Evolutionary conservation across 306 rosid genomes (phyloP).

Genomic region (Boehmeria nivea): DNA sequence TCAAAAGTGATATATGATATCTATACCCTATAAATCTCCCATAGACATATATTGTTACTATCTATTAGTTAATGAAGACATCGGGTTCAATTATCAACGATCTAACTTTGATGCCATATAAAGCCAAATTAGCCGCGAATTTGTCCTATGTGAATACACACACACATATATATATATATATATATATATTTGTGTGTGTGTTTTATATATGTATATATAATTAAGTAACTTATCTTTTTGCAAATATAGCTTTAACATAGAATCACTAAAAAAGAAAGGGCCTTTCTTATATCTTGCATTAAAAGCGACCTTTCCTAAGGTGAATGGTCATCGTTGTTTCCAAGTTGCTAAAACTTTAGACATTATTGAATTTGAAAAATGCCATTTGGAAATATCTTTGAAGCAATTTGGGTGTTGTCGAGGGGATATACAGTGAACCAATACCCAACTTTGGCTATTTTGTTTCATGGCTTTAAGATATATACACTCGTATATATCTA

Average conservation of each 20-base stretch:
- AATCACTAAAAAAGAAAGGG: background rate
- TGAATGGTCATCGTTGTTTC: constrained; percentile 4
- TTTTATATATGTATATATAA: background rate
- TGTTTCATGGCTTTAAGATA: no score
- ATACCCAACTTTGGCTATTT: no score
- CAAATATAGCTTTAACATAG: background rate
- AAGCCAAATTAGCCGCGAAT: background rate
- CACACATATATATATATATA: background rate
- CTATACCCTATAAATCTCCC: background rate
- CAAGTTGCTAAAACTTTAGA: constrained; percentile 1
- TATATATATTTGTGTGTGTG: background rate
- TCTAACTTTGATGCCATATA: background rate
- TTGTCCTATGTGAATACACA: background rate
- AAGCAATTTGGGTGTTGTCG: background rate
- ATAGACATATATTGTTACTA: no score
- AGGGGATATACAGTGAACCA: no score
- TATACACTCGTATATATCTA: no score
- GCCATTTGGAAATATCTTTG: background rate
- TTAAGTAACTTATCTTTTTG: background rate
- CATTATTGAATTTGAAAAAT: background rate
- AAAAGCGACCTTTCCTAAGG: constrained; percentile 2
- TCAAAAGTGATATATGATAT: background rate
- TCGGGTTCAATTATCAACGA: no score
- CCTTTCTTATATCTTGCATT: constrained; percentile 1
- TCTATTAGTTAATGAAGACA: no score